phyloP scores from a whole-genome alignment of 441 rosid species.

The Omphalea diandra region DNA sequence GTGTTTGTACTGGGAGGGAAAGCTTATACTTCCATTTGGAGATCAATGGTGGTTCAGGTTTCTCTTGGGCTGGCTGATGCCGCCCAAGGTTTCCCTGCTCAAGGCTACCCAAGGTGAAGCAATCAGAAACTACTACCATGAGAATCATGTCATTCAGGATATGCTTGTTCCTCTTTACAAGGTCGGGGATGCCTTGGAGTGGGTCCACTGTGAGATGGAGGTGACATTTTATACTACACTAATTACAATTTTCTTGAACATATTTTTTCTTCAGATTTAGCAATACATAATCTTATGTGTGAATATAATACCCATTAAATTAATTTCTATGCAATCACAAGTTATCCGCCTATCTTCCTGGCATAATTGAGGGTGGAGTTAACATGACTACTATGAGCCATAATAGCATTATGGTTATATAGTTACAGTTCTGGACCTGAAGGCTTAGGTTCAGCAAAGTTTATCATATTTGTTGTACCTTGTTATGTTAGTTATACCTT shows the following conservation, averaged over 20 bases:
- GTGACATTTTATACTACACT: slow-evolving; percentile 33
- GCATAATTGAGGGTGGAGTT: background rate
- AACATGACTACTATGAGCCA: background rate
- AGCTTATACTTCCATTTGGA: slow-evolving; percentile 93
- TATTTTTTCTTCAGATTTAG: background rate
- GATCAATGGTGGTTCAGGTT: slow-evolving; percentile 98
- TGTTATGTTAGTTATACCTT: too few species aligned
- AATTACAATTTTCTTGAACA: background rate
- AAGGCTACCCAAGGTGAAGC: slow-evolving; percentile 99
- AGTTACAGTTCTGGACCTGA: background rate
- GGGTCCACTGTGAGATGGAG: slow-evolving; percentile 96
- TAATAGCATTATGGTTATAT: background rate
- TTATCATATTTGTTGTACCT: background rate
- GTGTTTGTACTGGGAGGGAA: slow-evolving; percentile 98
- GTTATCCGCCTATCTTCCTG: background rate
- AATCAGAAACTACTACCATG: slow-evolving; percentile 94
- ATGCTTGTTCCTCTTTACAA: slow-evolving; percentile 98
- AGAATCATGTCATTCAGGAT: slow-evolving; percentile 96
- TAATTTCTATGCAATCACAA: background rate
- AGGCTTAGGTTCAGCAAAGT: background rate
- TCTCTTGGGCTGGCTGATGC: slow-evolving; percentile 97
- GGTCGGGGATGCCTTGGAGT: slow-evolving; percentile 91
- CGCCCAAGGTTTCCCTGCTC: slow-evolving; percentile 97
- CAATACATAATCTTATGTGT: background rate
- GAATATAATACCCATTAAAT: too few species aligned